Conservation (phyloP, 495 filamentous ascomycete species). For the Xanthoparmelia taractica region DNA sequence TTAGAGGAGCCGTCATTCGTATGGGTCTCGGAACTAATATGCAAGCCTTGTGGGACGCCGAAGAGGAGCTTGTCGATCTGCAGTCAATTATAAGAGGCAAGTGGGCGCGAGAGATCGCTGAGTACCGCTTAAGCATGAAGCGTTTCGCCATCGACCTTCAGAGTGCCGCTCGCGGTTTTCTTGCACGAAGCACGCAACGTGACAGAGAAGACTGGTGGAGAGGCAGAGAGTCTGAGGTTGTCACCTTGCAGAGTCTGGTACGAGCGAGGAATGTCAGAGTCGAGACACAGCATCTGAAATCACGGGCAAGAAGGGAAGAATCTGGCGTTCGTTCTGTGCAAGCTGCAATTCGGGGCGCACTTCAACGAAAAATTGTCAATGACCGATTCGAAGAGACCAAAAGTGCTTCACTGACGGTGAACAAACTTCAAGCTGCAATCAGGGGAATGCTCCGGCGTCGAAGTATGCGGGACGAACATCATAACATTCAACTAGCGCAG, state of each 20-base stretch:
- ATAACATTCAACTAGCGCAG: slow-evolving; percentile 27
- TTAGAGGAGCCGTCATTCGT: slow-evolving; percentile 71
- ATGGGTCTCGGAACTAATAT: slow-evolving; percentile 73
- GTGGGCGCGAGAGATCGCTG: slow-evolving; percentile 66
- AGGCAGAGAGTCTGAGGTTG: slow-evolving; percentile 60
- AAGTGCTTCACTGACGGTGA: slow-evolving; percentile 42
- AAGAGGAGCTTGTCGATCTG: slow-evolving; percentile 67
- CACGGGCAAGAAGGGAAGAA: slow-evolving; percentile 49
- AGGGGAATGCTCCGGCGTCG: slow-evolving; percentile 43
- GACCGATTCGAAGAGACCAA: slow-evolving; percentile 42
- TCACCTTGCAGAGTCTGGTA: slow-evolving; percentile 76
- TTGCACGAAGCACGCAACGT: slow-evolving; percentile 57
- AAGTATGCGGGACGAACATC: slow-evolving; percentile 28
- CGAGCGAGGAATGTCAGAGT: slow-evolving; percentile 68
- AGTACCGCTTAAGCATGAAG: slow-evolving; percentile 72
- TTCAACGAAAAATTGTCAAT: slow-evolving; percentile 42
- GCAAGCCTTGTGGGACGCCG: slow-evolving; percentile 85
- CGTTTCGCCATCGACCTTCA: slow-evolving; percentile 69
- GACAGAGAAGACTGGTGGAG: slow-evolving; percentile 60
- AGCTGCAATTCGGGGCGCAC: slow-evolving; percentile 52
- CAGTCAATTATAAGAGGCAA: slow-evolving; percentile 78
- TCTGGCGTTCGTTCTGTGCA: slow-evolving; percentile 53
- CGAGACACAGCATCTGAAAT: slow-evolving; percentile 56
- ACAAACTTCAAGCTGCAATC: slow-evolving; percentile 63
- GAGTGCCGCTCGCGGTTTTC: slow-evolving; percentile 69